phyloP scores from a whole-genome alignment of 2,329 filamentous ascomycete genomes.

The Massarina eburnea region DNA sequence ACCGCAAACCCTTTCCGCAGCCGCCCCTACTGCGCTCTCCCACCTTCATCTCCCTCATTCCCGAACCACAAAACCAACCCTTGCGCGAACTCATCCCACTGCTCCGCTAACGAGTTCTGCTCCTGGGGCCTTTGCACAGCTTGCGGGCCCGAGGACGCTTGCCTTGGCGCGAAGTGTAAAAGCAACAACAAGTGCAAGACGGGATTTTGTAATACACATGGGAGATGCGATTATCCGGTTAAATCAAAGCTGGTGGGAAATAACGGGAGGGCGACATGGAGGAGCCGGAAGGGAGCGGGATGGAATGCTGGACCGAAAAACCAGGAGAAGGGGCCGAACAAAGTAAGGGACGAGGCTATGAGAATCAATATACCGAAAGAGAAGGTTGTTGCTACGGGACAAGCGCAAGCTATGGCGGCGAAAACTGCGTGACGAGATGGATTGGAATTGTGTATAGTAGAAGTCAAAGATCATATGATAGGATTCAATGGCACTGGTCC shows the following conservation, averaged over 20 bases:
- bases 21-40: constrained; percentile 5
- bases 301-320: constrained; percentile 22
- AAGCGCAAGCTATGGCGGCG: not conserved
- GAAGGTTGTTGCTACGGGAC: constrained; percentile 22
- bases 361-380: constrained; percentile 28
- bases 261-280: constrained; percentile 12
- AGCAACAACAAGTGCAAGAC: constrained; percentile 35
- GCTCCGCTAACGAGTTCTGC: constrained; percentile 29
- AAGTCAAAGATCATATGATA: too few species aligned
- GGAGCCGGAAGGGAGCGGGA: constrained; percentile 13
- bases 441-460: too few species aligned
- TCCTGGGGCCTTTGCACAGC: constrained; percentile 29
- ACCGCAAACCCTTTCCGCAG: constrained; percentile 14
- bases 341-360: constrained; percentile 34
- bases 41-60: not conserved
- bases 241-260: constrained; percentile 21
- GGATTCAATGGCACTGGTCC: too few species aligned
- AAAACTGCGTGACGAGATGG: not conserved
- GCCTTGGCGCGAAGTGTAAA: constrained; percentile 28
- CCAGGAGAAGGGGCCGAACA: constrained; percentile 29
- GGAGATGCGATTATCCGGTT: constrained; percentile 30
- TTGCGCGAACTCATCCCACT: constrained; percentile 26
- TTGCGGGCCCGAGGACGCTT: constrained; percentile 20
- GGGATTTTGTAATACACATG: constrained; percentile 33
- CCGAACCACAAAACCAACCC: constrained; percentile 19